Evolutionary conservation across 345 rosid genomes (phyloP), one percentile per base, ranked within the genome.

Genomic region (Eutrema heterophyllum): DNA sequence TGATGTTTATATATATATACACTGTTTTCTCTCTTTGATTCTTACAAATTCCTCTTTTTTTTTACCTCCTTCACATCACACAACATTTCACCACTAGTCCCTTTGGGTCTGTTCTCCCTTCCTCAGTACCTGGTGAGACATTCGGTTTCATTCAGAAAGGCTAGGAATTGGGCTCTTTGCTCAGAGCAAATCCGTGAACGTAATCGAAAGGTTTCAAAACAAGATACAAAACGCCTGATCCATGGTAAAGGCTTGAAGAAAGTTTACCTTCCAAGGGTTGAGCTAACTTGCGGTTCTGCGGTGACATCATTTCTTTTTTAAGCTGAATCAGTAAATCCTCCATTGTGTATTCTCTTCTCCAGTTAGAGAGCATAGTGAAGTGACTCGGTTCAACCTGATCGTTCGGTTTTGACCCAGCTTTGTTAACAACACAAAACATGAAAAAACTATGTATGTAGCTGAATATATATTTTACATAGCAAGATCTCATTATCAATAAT

Each of bases 41-140:
- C 56, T 41, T 68, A 61, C 64, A 33, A 68, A 51, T 60, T 21
- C 53, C 54, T 33, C 33, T 15, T 35, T 69, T 44, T 44, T 0
- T 21, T 21, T 21, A 27, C 43, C 44, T 35, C 35, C 16, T 63
- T 87, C 81, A 93, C 71, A 93, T 78, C 71, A 93, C 82, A 79
- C 93, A 88, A 71, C 96, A 90, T 79, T 83, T 90, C 52, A 83
- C 70, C 78, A 86, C 87, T 32, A 85, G 63, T 63, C 91, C 96
- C 82, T 90, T 90, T 44, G 88, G 97, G 71, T 93, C 97, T 65
- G 85, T 74, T 80, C 96, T 86, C n/a, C 80, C 84, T 44, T 93
- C 98, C 71, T 93, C 98, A 60, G 79, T 89, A 71, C 97, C 98
- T 90, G 86, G 63, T 45, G 11, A 67, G 1, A 74, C 43, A 57